Conservation (phyloP, 2,329 filamentous ascomycete species). For the Immersiporthe knoxdaviesiana region DNA sequence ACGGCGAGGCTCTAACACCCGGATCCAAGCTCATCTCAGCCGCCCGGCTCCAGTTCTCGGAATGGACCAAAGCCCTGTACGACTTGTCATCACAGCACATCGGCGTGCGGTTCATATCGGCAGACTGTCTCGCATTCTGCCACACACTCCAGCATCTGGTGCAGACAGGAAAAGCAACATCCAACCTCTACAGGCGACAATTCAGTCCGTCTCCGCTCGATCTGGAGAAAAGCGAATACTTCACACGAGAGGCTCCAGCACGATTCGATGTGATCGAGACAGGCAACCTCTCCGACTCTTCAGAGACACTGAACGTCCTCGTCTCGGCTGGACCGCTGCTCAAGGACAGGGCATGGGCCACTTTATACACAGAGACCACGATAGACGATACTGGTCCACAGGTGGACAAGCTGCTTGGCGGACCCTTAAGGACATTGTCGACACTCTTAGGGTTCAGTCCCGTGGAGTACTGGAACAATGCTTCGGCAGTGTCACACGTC, state of each 20-base stretch:
- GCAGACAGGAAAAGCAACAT: constrained; percentile 37
- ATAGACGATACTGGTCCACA: constrained; percentile 45
- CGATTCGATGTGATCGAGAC: constrained; percentile 62
- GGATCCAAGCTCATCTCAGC: constrained; percentile 33
- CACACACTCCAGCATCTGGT: constrained; percentile 52
- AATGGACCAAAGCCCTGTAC: constrained; percentile 50
- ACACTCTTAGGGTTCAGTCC: constrained; percentile 56
- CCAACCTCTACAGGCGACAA: constrained; percentile 48
- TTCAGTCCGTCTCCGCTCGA: constrained; percentile 44
- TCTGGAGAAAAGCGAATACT: constrained; percentile 49
- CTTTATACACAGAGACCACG: constrained; percentile 41
- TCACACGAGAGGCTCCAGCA: constrained; percentile 40
- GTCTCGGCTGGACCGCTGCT: constrained; percentile 53
- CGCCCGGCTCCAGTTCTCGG: constrained; percentile 49
- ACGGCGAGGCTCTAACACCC: neutral
- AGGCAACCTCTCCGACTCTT: constrained; percentile 48
- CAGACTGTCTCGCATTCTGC: constrained; percentile 56
- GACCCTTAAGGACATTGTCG: constrained; percentile 43
- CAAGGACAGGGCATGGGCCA: constrained; percentile 46
- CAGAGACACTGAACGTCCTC: constrained; percentile 51
- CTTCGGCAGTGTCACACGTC: constrained; percentile 44
- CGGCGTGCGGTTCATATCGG: constrained; percentile 49
- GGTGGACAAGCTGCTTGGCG: constrained; percentile 30
- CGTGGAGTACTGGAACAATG: constrained; percentile 55
- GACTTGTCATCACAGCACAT: constrained; percentile 34